Conservation (phyloP, 108 stramenopile genomes). For the Discostella stelligeroides region DNA sequence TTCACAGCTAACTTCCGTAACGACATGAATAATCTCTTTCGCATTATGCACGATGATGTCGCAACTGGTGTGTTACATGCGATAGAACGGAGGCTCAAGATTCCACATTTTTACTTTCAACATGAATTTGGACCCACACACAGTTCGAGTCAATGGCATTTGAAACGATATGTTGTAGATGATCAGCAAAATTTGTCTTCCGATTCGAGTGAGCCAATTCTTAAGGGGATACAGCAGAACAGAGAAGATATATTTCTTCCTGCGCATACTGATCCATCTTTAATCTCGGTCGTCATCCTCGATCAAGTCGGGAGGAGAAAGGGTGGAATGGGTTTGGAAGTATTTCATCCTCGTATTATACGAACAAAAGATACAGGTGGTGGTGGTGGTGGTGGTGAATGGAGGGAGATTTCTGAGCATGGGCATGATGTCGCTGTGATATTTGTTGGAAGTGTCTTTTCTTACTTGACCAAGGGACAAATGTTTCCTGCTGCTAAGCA, state of each 20-base stretch:
- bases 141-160: slow-evolving; percentile 78
- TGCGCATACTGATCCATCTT: slow-evolving; percentile 84
- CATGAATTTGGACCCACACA: slow-evolving; percentile 61
- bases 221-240: neutral
- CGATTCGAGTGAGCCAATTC: neutral
- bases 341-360: slow-evolving; percentile 16
- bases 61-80: slow-evolving; percentile 56
- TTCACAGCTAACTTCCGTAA: slow-evolving; percentile 12
- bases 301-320: slow-evolving; percentile 48
- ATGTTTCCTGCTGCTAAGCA: slow-evolving; percentile 69
- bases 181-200: slow-evolving; percentile 4
- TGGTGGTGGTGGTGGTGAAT: slow-evolving; percentile 18
- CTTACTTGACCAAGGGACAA: slow-evolving; percentile 58
- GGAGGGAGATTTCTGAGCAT: slow-evolving; percentile 62
- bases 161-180: slow-evolving; percentile 68
- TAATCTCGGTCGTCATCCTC: slow-evolving; percentile 78
- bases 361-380: neutral
- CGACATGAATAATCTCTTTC: slow-evolving; percentile 35
- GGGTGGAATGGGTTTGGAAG: slow-evolving; percentile 66
- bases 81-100: slow-evolving; percentile 56
- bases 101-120: slow-evolving; percentile 62
- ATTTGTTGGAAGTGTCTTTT: slow-evolving; percentile 76
- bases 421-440: slow-evolving; percentile 77
- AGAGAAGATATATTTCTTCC: slow-evolving; percentile 57
- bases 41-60: slow-evolving; percentile 56